Percentiles rank a stretch among this genome's conserved stretches.
These are phyloP conservation scores for Aspergillus texensis DNA, from an alignment of 2,329 filamentous ascomycete genomes.

Conservation along the genomic window DNA sequence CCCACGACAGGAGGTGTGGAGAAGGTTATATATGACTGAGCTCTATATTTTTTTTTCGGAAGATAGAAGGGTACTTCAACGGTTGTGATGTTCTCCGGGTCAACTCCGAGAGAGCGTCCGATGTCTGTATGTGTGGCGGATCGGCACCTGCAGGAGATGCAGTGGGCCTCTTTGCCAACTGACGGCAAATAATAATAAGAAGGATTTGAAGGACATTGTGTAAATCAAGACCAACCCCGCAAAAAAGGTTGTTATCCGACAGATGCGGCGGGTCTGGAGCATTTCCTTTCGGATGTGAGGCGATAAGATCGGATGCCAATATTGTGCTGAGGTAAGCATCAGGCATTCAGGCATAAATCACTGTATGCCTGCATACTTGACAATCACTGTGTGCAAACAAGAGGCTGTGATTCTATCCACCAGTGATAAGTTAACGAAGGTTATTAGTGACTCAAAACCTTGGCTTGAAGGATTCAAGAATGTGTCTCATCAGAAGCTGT, in stretches of 20 bases:
- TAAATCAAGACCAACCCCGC: conserved; percentile 12
- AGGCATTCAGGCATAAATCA: not conserved
- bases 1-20: not conserved
- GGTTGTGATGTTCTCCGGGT: conserved; percentile 8
- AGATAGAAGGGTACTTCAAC: not conserved
- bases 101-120: conserved; percentile 19
- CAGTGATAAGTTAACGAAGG: no score
- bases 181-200: conserved; percentile 7
- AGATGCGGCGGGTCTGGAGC: not conserved
- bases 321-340: not conserved
- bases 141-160: conserved; percentile 9
- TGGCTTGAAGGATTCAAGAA: not conserved
- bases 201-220: not conserved
- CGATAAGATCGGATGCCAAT: conserved; percentile 2
- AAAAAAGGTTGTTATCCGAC: conserved; percentile 5
- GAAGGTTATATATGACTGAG: not conserved
- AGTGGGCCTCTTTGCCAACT: not conserved
- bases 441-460: not conserved
- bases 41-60: not conserved
- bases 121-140: conserved; percentile 13
- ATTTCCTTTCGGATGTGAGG: not conserved
- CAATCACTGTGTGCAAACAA: not conserved
- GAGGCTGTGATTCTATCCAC: no score
- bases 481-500: not conserved
- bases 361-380: not conserved